phyloP scores from a whole-genome alignment of 1,284 basidiomycete species.

The Jaminaea rosea region DNA sequence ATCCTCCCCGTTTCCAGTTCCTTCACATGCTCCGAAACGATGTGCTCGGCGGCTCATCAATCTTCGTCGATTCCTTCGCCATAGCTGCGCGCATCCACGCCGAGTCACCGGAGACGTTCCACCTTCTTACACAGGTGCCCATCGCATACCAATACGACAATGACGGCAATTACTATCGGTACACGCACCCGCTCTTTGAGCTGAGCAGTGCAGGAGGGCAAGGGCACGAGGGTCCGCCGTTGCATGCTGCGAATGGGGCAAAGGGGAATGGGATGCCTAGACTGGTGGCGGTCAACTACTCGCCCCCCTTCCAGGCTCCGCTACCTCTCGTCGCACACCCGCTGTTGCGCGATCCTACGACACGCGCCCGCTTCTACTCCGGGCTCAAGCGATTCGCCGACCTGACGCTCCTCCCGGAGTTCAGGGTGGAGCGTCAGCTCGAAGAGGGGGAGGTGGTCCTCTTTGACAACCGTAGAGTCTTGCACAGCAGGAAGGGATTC shows the following conservation, averaged over 20 bases:
- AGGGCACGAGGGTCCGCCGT: slow-evolving; percentile 20
- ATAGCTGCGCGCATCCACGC: slow-evolving; percentile 59
- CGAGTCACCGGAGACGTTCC: slow-evolving; percentile 55
- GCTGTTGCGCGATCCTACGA: slow-evolving; percentile 11
- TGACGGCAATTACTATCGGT: slow-evolving; percentile 73
- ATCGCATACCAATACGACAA: slow-evolving; percentile 88
- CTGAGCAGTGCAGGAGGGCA: too few relatives aligned
- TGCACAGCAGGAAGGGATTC: slow-evolving; percentile 81
- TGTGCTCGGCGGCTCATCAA: slow-evolving; percentile 72
- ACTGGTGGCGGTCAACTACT: slow-evolving; percentile 64
- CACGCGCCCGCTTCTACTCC: slow-evolving; percentile 22
- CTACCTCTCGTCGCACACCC: slow-evolving; percentile 30
- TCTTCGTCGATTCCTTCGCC: slow-evolving; percentile 75
- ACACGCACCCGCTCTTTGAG: slow-evolving; percentile 71
- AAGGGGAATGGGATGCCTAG: slow-evolving; percentile 27
- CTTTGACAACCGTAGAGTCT: slow-evolving; percentile 85
- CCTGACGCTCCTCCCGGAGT: slow-evolving; percentile 56
- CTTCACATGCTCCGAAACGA: slow-evolving; percentile 67
- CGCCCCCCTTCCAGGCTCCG: slow-evolving; percentile 88
- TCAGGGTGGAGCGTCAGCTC: slow-evolving; percentile 62
- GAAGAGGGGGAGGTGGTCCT: slow-evolving; percentile 76
- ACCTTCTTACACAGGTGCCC: slow-evolving; percentile 54
- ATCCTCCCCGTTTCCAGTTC: slow-evolving; percentile 79
- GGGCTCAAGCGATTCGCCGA: slow-evolving; percentile 59
- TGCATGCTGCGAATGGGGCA: too few relatives aligned